phyloP scores from a whole-genome alignment of 177 flowering plant species.

The Telopea speciosissima region DNA sequence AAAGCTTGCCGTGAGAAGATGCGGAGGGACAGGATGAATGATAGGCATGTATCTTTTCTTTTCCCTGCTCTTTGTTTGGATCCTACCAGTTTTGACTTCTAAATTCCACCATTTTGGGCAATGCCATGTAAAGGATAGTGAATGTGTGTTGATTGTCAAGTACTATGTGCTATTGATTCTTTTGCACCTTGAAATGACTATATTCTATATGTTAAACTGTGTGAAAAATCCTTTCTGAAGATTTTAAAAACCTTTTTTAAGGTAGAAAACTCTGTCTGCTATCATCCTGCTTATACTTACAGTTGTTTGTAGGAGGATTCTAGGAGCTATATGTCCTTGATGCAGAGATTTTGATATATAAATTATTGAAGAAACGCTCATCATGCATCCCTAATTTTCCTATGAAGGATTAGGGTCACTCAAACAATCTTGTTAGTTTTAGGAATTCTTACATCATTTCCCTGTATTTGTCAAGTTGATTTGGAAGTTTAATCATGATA shows the following conservation, averaged over 20 bases:
- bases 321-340: not conserved
- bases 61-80: not conserved
- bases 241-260: no score
- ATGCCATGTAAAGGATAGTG: not conserved
- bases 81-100: not conserved
- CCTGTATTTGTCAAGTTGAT: not conserved
- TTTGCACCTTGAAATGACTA: not conserved
- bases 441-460: not conserved
- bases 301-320: not conserved
- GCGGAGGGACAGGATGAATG: constrained; percentile 42
- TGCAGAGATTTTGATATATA: not conserved
- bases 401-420: not conserved
- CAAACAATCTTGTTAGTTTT: not conserved
- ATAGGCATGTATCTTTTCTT: constrained; percentile 24
- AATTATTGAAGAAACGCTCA: not conserved
- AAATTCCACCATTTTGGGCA: not conserved
- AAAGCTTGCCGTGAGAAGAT: constrained; percentile 44
- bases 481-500: not conserved
- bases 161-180: not conserved
- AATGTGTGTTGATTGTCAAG: not conserved
- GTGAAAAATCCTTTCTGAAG: no score
- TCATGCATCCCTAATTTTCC: not conserved
- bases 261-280: no score
- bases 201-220: no score
- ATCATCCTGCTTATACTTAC: no score